phyloP scores from a whole-genome alignment of 805 yeast species.

The Isabelozyma heimii region DNA sequence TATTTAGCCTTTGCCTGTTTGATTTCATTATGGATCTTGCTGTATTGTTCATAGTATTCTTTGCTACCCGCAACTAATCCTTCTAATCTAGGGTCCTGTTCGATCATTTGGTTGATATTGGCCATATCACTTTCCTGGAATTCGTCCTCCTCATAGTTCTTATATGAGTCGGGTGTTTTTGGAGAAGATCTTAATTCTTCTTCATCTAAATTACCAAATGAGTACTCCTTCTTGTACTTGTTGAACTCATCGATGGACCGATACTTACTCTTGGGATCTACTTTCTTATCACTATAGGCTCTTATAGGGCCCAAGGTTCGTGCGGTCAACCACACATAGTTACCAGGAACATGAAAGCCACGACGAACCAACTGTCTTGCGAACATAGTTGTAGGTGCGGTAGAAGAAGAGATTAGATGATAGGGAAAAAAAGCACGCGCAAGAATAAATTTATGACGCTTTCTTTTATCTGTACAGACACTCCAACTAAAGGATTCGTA shows the following conservation, averaged over 20 bases:
- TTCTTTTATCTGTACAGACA: too few relatives aligned
- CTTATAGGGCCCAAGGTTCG: neutral
- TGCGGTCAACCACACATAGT: neutral
- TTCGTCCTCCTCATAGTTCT: slow-evolving; percentile 10
- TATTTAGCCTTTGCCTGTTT: slow-evolving; percentile 23
- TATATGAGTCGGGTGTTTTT: slow-evolving; percentile 1
- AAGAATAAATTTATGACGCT: too few relatives aligned
- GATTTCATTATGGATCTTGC: slow-evolving; percentile 24
- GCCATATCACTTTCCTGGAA: slow-evolving; percentile 4
- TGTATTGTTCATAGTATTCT: slow-evolving; percentile 33
- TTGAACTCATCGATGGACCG: slow-evolving; percentile 36
- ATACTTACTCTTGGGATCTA: neutral
- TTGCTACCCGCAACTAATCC: slow-evolving; percentile 28
- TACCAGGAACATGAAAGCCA: neutral
- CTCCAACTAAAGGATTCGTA: too few relatives aligned
- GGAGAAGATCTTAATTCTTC: slow-evolving; percentile 1
- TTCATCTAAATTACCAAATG: slow-evolving; percentile 17
- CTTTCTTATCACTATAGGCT: neutral
- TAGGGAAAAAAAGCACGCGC: too few relatives aligned
- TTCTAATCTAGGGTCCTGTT: slow-evolving; percentile 29
- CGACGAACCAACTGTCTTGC: neutral
- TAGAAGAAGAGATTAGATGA: neutral
- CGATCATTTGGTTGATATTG: slow-evolving; percentile 21
- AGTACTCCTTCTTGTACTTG: slow-evolving; percentile 27
- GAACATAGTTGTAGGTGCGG: neutral